These are phyloP conservation scores for Apiospora pterosperma DNA, from an alignment of 2,329 filamentous ascomycete genomes.

Conservation along the genomic window DNA sequence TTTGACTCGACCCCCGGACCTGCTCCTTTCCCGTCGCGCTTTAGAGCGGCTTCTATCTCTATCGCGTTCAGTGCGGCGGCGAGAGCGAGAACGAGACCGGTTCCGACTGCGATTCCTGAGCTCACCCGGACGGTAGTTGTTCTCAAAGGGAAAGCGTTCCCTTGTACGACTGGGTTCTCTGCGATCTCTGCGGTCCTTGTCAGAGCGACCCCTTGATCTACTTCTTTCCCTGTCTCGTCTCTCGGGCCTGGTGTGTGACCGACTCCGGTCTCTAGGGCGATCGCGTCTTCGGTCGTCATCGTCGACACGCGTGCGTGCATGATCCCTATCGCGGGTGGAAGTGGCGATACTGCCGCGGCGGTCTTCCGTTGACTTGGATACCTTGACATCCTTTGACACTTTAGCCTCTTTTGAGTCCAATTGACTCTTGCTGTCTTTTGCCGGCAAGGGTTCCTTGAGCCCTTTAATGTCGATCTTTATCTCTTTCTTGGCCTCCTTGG, in stretches of 20 bases:
- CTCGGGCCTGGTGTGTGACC: constrained; percentile 1
- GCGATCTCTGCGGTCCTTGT: constrained; percentile 12
- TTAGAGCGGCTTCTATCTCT: background rate
- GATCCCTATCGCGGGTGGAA: constrained; percentile 17
- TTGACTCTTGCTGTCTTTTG: constrained; percentile 18
- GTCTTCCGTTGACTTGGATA: constrained; percentile 20
- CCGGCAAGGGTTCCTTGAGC: constrained; percentile 15
- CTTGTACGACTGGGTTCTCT: constrained; percentile 2
- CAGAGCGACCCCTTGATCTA: constrained; percentile 26
- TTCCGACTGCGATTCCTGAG: background rate
- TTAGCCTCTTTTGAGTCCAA: constrained; percentile 17
- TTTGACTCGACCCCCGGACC: background rate
- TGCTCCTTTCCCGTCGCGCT: constrained; percentile 7
- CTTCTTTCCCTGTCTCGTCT: constrained; percentile 18
- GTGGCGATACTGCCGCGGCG: constrained; percentile 21
- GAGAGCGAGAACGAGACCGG: background rate
- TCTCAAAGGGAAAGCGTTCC: constrained; percentile 4
- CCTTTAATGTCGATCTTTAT: constrained; percentile 10
- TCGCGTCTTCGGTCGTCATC: constrained; percentile 27
- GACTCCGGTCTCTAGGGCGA: constrained; percentile 18
- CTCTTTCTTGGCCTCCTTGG: constrained; percentile 16
- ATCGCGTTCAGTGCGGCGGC: background rate
- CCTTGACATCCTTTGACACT: constrained; percentile 14
- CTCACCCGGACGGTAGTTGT: constrained; percentile 6
- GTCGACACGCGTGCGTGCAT: constrained; percentile 20